A percentile compares a stretch with the other conserved stretches of the same genome.
These are phyloP conservation scores for Aspergillus ellipticus DNA, from an alignment of 495 filamentous ascomycete genomes.

Conservation along the genomic window DNA sequence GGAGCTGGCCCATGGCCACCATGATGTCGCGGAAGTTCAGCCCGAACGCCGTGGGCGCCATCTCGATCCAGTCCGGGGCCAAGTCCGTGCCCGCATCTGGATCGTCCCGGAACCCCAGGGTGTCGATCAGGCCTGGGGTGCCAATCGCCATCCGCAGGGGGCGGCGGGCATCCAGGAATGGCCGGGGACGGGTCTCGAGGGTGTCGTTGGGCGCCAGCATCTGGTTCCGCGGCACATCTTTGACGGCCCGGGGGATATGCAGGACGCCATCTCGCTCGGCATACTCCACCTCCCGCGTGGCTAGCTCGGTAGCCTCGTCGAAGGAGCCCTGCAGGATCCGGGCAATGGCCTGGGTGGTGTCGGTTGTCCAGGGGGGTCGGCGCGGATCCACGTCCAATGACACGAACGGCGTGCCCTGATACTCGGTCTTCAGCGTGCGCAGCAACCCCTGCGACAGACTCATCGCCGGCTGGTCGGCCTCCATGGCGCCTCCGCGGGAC, in stretches of 20 bases:
- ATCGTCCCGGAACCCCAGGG: neutral
- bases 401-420: slow-evolving; percentile 8
- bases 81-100: neutral
- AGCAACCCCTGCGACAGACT: slow-evolving; percentile 17
- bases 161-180: slow-evolving; percentile 7
- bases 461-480: slow-evolving; percentile 7
- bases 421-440: slow-evolving; percentile 19
- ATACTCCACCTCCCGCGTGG: slow-evolving; percentile 17
- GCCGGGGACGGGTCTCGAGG: neutral
- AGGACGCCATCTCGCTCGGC: slow-evolving; percentile 27
- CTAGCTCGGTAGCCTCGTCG: neutral
- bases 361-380: neutral
- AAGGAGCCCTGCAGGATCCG: neutral
- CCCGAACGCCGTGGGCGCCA: slow-evolving; percentile 27
- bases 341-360: neutral
- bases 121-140: slow-evolving; percentile 25
- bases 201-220: neutral
- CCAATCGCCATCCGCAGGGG: slow-evolving; percentile 19
- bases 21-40: slow-evolving; percentile 45
- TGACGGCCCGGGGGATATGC: slow-evolving; percentile 21
- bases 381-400: slow-evolving; percentile 21
- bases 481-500: slow-evolving; percentile 16
- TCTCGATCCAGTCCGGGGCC: slow-evolving; percentile 14
- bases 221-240: slow-evolving; percentile 5
- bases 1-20: slow-evolving; percentile 34